phyloP scores from a whole-genome alignment of 1,139 yeast genomes.

The Suhomyces coccinellae region DNA sequence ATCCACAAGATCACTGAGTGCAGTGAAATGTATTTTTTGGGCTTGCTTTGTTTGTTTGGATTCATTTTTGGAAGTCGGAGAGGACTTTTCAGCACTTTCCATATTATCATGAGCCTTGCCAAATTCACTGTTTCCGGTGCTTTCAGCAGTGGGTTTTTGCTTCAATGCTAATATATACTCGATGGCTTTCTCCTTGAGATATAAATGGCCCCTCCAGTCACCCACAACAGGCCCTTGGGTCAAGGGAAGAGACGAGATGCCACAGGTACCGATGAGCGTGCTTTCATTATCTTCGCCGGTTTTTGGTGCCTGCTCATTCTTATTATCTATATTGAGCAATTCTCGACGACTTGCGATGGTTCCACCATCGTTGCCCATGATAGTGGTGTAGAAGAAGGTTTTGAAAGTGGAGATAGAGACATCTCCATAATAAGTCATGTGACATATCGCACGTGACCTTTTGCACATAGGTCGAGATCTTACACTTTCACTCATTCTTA shows the following conservation, averaged over 20 bases:
- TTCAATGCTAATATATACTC: slow-evolving; percentile 49
- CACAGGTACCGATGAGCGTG: slow-evolving; percentile 21
- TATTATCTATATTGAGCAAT: slow-evolving; percentile 30
- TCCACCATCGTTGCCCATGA: slow-evolving; percentile 55
- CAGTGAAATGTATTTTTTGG: neutral
- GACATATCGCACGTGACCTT: neutral
- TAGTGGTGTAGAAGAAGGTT: neutral
- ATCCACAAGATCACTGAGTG: slow-evolving; percentile 32
- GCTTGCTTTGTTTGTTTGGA: too few relatives aligned
- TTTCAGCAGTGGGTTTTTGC: slow-evolving; percentile 13
- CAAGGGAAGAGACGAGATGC: slow-evolving; percentile 31
- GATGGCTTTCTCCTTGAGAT: slow-evolving; percentile 65
- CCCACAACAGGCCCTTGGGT: slow-evolving; percentile 47
- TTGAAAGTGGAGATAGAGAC: too few relatives aligned
- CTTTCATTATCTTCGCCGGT: slow-evolving; percentile 10
- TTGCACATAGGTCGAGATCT: neutral
- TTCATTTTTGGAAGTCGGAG: slow-evolving; percentile 12
- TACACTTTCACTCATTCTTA: neutral
- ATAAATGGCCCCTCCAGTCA: slow-evolving; percentile 71
- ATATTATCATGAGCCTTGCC: too few relatives aligned
- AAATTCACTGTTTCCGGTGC: too few relatives aligned
- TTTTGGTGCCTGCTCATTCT: neutral
- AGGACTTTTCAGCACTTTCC: neutral
- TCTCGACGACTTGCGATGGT: slow-evolving; percentile 50
- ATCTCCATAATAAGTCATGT: neutral